A percentile compares a stretch with the other conserved stretches of the same genome.
phyloP scores from a whole-genome alignment of 768 basidiomycete species.

The Suillus lakei region DNA sequence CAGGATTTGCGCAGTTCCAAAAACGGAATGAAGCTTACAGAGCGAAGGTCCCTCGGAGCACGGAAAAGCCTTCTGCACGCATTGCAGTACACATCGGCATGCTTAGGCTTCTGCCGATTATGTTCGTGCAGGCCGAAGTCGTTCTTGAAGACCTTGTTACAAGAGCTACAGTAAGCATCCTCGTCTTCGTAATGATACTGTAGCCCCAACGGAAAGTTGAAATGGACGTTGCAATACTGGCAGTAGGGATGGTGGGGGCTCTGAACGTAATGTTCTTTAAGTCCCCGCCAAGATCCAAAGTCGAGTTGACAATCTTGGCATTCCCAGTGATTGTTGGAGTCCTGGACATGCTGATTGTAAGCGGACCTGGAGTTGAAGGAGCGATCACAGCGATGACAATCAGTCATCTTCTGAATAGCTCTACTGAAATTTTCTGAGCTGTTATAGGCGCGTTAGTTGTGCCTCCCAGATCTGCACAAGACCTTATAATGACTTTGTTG shows the following conservation, averaged over 20 bases:
- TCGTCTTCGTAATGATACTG: conserved; percentile 42
- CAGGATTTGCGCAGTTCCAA: not conserved
- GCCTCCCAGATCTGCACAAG: not conserved
- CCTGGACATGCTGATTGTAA: conserved; percentile 38
- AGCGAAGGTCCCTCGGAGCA: conserved; percentile 21
- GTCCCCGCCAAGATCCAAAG: conserved; percentile 42
- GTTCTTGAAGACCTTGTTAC: conserved; percentile 47
- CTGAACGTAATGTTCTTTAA: conserved; percentile 57
- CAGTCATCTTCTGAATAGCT: conserved; percentile 31
- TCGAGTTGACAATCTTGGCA: conserved; percentile 53
- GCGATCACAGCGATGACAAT: conserved; percentile 46
- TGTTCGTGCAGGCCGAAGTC: conserved; percentile 50
- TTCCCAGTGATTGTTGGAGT: conserved; percentile 45
- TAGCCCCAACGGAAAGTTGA: conserved; percentile 37
- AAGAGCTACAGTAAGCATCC: conserved; percentile 50
- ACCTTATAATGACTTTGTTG: not conserved
- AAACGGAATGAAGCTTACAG: conserved; percentile 12
- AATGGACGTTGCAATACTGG: conserved; percentile 53
- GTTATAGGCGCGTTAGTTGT: not conserved
- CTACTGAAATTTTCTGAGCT: not conserved
- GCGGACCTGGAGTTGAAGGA: conserved; percentile 33
- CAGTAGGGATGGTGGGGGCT: conserved; percentile 57
- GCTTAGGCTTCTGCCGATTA: conserved; percentile 39
- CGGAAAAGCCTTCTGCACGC: conserved; percentile 49
- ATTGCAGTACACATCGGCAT: conserved; percentile 51